phyloP scores from a whole-genome alignment of 179 eudicot species.

The Patellifolia procumbens region DNA sequence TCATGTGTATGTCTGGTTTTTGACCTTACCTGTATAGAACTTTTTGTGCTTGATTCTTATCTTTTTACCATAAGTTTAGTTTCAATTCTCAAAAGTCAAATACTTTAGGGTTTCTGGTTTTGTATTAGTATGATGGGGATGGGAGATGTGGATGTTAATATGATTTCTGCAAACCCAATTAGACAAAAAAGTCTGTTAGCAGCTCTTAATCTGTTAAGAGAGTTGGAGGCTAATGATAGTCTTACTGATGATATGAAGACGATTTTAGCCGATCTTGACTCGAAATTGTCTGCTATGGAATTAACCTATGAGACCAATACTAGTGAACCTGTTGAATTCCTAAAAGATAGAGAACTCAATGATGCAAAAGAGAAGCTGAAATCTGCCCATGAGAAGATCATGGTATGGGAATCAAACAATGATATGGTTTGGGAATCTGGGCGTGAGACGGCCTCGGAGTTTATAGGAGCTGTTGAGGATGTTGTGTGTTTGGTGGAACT shows the following conservation, averaged over 20 bases:
- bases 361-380: constrained; percentile 40
- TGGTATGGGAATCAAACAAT: constrained; percentile 42
- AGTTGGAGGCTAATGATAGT: constrained; percentile 47
- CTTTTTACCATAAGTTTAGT: neutral
- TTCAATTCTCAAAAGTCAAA: constrained; percentile 3
- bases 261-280: constrained; percentile 51
- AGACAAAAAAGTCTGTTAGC: constrained; percentile 43
- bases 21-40: constrained; percentile 11
- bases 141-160: constrained; percentile 32
- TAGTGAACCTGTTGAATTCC: constrained; percentile 30
- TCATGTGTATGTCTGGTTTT: constrained; percentile 12
- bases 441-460: constrained; percentile 39
- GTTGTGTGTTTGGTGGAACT: constrained; percentile 39
- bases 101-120: neutral
- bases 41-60: neutral
- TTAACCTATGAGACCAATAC: constrained; percentile 28
- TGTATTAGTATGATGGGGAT: constrained; percentile 17
- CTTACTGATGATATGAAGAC: constrained; percentile 46
- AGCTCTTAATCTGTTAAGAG: constrained; percentile 54
- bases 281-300: constrained; percentile 46
- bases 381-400: constrained; percentile 47
- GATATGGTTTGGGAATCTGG: constrained; percentile 66
- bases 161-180: constrained; percentile 27
- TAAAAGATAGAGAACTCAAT: constrained; percentile 11
- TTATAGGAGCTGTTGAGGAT: constrained; percentile 60